Evolutionary conservation across 2,329 filamentous ascomycete species (phyloP).

Genomic region (Boeremia exigua): DNA sequence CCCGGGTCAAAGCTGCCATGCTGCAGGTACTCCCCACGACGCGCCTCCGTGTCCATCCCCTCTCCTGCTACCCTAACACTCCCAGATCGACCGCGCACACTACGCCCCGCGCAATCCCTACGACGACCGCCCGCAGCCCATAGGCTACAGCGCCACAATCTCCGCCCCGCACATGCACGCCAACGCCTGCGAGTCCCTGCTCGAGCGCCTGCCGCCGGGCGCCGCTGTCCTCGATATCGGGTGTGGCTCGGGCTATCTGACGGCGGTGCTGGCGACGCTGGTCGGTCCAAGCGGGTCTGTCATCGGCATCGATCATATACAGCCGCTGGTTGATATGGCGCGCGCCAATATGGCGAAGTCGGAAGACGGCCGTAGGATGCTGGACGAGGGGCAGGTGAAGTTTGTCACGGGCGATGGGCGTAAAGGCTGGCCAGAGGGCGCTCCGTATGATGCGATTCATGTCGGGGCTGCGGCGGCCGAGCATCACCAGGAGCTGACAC

Average conservation of each 20-base stretch:
- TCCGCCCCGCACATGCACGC: conserved; percentile 78
- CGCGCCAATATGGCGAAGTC: conserved; percentile 53
- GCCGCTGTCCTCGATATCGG: conserved; percentile 58
- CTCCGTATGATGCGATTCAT: conserved; percentile 89
- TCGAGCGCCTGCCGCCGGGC: conserved; percentile 62
- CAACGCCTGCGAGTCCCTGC: conserved; percentile 67
- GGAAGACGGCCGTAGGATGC: conserved; percentile 57
- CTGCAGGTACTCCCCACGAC: conserved; percentile 60
- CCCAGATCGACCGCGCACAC: conserved; percentile 83
- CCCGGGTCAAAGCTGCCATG: conserved; percentile 80
- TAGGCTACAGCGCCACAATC: conserved; percentile 72
- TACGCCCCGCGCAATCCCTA: conserved; percentile 78
- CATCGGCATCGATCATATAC: conserved; percentile 58
- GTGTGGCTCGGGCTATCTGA: conserved; percentile 72
- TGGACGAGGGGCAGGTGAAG: conserved; percentile 68
- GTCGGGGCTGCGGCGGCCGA: conserved; percentile 84
- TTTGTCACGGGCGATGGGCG: conserved; percentile 76
- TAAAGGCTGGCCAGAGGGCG: conserved; percentile 53
- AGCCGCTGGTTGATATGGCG: conserved; percentile 52
- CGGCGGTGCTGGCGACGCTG: conserved; percentile 83
- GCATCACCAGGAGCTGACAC: conserved; percentile 73
- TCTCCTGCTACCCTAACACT: conserved; percentile 2
- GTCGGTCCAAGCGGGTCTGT: conserved; percentile 59
- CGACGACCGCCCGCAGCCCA: conserved; percentile 71
- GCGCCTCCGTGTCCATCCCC: conserved; percentile 3